Evolutionary conservation across 2,329 filamentous ascomycete genomes (phyloP), one percentile per base, ranked within the genome.

Genomic region (Ceratocystiopsis brevicomis): DNA sequence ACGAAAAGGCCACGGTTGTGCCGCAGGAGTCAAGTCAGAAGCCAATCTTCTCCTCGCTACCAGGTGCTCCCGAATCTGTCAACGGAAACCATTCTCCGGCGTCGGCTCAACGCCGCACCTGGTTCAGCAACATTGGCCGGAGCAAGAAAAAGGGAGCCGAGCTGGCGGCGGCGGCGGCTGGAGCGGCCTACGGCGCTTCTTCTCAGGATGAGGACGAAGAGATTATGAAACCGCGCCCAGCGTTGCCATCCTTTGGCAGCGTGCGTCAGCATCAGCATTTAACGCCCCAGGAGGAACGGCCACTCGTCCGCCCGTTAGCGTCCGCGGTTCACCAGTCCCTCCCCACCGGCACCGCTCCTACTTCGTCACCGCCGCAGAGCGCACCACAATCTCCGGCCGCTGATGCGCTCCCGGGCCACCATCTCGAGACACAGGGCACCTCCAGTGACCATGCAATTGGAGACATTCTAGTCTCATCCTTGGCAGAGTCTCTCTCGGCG

Each of bases 241-340:
- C 75, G 1, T 60, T 87, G 35, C 81, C 81, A 2, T 78, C 70
- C 1, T 87, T 87, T 56, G 81, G 81, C 16, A 86, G 81, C 53
- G 66, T 87, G 18, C 68, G 78, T 18, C 73, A 77, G 25, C 75
- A 71, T 57, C 76, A 74, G 49, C 54, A 73, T 2, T 10, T 34
- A 15, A 51, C 60, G 1, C 61, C 67, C 36, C 58, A 65, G n/a
- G 61, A 66, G 17, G 78, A 78, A 51, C 64, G 74, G 3, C 66
- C 70, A 0, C 60, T 78, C 39, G 71, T 78, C 35, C 66, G 25
- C 73, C 74, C 8, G 21, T 15, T 6, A 33, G 14, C 21, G 39
- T 44, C 21, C 33, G 32, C 39, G 41, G 38, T 9, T 17, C 39
- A 2, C 15, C 35, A 14, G 17, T n/a, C 36, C 33, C 12, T 13